Evolutionary conservation across 306 rosid species (phyloP), one percentile per base, ranked within the genome.

Genomic region (Biancaea sappan): DNA sequence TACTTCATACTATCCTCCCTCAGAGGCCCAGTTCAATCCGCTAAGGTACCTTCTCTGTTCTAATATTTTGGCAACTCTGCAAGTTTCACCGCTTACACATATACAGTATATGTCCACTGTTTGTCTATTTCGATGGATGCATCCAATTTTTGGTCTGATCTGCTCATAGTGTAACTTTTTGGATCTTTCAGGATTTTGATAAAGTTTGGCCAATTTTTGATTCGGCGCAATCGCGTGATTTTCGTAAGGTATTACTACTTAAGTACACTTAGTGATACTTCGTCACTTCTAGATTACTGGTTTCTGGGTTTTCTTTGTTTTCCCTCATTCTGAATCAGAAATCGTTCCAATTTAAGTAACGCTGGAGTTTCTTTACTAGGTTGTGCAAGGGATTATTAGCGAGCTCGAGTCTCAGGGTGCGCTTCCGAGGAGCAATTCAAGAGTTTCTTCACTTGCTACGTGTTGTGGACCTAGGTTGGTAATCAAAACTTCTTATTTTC

Each of bases 371-470:
- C 50, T 37, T 78, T 35, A 18, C 65, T 54, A 93, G 99, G 98
- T 87, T 53, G 99, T 95, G 88, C 99, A 92, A 87, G 96, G 86
- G 85, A 88, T 95, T 32, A 95, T 95, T 64, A 88, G 98, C 28
- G 98, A 95, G 93, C 98, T 95, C 1, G 99, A 95, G 86, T 92
- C 99, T n/a, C 99, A 92, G 84, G 98, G 97, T 28, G 98, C 96
- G 35, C 90, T 95, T 76, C 99, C 99, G 2, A 87, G 96, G 79
- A 95, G 99, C 81, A 94, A 94, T 91, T 92, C 98, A 2, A 91
- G 98, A 80, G 97, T 91, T 84, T 94, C 98, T 28, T 94, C 99
- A 16, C 97, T 95, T 62, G 99, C 99, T 60, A 95, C 98, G 2
- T 95, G 99, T 68, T 95, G 99, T 76, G 99, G 99, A 80, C 99